Conservation (phyloP, 805 yeast species). For the Yarrowia keelungensis region DNA sequence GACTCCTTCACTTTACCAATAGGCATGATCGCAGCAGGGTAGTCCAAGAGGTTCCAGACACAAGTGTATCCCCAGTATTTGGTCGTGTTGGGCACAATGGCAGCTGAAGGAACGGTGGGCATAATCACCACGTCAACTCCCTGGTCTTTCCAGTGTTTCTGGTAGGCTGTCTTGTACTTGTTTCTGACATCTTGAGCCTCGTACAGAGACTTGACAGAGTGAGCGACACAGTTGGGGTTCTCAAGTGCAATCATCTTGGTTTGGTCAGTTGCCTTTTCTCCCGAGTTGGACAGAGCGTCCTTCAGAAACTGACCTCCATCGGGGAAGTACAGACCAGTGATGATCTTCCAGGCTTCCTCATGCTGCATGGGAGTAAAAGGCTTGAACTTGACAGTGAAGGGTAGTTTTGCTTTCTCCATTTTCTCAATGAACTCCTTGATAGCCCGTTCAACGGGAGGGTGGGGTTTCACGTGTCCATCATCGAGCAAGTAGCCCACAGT, state of each 20-base stretch:
- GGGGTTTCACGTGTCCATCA: constrained; percentile 59
- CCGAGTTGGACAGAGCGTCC: constrained; percentile 44
- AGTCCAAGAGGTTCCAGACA: constrained; percentile 43
- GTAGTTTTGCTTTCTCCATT: constrained; percentile 53
- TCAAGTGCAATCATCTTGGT: constrained; percentile 53
- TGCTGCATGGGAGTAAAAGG: constrained; percentile 35
- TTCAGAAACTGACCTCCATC: constrained; percentile 56
- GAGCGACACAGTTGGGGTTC: constrained; percentile 43
- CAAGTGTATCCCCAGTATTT: constrained; percentile 40
- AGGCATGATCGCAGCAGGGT: constrained; percentile 43
- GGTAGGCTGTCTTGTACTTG: constrained; percentile 51
- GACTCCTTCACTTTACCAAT: constrained; percentile 53
- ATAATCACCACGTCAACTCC: constrained; percentile 34
- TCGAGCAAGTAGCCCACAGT: constrained; percentile 57
- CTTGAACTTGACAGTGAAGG: constrained; percentile 17
- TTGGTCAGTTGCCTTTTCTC: constrained; percentile 41
- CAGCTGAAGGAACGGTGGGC: constrained; percentile 35
- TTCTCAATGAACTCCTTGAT: constrained; percentile 61
- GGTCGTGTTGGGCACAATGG: constrained; percentile 20
- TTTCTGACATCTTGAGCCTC: constrained; percentile 45
- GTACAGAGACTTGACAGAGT: constrained; percentile 51
- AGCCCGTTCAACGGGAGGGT: constrained; percentile 62
- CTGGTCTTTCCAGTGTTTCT: constrained; percentile 54
- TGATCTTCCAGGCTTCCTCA: constrained; percentile 60
- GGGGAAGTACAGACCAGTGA: constrained; percentile 58